Conservation (phyloP, 768 basidiomycete species). For the Amanita subjunquillea region DNA sequence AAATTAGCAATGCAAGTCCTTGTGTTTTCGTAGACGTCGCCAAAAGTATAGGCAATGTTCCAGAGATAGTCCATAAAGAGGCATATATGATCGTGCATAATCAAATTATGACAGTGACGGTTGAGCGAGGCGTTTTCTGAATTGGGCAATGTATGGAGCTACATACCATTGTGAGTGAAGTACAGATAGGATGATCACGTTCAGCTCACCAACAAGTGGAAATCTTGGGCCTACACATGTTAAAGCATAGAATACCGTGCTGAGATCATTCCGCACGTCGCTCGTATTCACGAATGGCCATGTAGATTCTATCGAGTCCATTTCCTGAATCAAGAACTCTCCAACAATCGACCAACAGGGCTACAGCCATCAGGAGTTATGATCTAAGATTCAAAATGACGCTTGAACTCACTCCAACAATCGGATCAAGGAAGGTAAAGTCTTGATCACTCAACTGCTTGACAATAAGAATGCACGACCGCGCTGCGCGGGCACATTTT, state of each 20-base stretch:
- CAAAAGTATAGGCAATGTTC: not conserved
- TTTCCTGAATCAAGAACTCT: slow-evolving; percentile 56
- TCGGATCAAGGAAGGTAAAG: slow-evolving; percentile 66
- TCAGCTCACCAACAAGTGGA: slow-evolving; percentile 40
- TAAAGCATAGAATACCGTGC: slow-evolving; percentile 53
- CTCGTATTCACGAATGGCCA: slow-evolving; percentile 51
- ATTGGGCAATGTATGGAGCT: slow-evolving; percentile 29
- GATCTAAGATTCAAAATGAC: slow-evolving; percentile 6
- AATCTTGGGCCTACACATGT: slow-evolving; percentile 47
- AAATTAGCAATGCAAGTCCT: not conserved
- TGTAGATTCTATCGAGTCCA: slow-evolving; percentile 50
- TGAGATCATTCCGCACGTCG: slow-evolving; percentile 54
- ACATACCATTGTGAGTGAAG: not conserved
- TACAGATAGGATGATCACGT: not conserved
- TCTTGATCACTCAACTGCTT: slow-evolving; percentile 56
- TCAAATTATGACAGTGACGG: not conserved
- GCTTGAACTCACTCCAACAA: slow-evolving; percentile 49
- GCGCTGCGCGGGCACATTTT: slow-evolving; percentile 57
- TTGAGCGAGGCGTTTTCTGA: slow-evolving; percentile 31
- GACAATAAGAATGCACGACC: slow-evolving; percentile 46
- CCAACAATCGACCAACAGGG: slow-evolving; percentile 65
- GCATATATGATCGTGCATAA: not conserved
- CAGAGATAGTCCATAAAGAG: not conserved
- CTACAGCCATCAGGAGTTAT: slow-evolving; percentile 21
- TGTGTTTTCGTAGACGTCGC: not conserved